Percentiles rank a stretch among this genome's conserved stretches.
phyloP scores from a whole-genome alignment of 805 yeast genomes.

The Lipomyces orientalis region DNA sequence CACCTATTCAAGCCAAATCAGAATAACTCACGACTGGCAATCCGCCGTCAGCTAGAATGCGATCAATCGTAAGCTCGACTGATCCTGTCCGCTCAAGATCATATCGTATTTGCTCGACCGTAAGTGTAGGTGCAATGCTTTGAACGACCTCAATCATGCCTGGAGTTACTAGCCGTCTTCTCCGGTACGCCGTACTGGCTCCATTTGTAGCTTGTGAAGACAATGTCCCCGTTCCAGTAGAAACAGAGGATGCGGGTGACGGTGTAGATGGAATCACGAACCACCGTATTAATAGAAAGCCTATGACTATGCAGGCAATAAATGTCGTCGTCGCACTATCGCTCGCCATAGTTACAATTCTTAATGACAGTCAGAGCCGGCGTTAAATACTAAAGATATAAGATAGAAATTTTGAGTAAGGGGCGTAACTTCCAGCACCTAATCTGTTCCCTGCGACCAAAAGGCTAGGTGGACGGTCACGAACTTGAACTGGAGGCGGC shows the following conservation, averaged over 20 bases:
- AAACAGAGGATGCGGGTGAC: slow-evolving; percentile 10
- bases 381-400: background rate
- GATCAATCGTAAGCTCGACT: slow-evolving; percentile 79
- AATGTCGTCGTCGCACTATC: slow-evolving; percentile 38
- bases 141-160: slow-evolving; percentile 84
- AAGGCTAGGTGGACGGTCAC: too few relatives aligned
- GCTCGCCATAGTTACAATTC: slow-evolving; percentile 21
- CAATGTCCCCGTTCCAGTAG: slow-evolving; percentile 12
- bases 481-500: too few relatives aligned
- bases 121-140: slow-evolving; percentile 75
- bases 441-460: too few relatives aligned
- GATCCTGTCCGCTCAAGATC: slow-evolving; percentile 80
- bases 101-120: slow-evolving; percentile 70
- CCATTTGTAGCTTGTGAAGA: slow-evolving; percentile 6
- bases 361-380: background rate
- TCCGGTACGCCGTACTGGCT: background rate
- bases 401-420: background rate
- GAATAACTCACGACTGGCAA: slow-evolving; percentile 51
- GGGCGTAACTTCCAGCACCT: background rate
- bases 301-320: slow-evolving; percentile 36
- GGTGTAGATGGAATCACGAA: slow-evolving; percentile 17
- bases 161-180: slow-evolving; percentile 45
- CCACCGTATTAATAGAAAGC: slow-evolving; percentile 38
- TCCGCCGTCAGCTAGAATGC: slow-evolving; percentile 63
- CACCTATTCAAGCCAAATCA: background rate